These are phyloP conservation scores for Aspergillus sp. DNA, from an alignment of 2,329 filamentous ascomycete species.

Conservation along the genomic window DNA sequence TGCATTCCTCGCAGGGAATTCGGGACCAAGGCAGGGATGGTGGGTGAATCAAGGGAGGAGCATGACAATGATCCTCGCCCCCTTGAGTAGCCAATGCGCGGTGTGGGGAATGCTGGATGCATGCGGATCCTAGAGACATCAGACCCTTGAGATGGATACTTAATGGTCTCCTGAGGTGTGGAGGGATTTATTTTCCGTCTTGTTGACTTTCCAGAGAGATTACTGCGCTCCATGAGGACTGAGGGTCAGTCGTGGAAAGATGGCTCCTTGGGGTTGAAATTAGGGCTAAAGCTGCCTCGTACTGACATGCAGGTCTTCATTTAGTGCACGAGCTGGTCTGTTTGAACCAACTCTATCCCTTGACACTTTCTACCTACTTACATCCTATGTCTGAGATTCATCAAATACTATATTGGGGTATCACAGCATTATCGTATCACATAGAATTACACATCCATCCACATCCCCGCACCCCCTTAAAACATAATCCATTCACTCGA, in stretches of 20 bases:
- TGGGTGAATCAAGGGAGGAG: neutral
- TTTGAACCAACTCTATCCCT: too few relatives aligned
- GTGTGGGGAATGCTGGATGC: neutral
- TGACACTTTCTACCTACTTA: too few relatives aligned
- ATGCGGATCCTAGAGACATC: neutral
- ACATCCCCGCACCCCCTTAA: neutral
- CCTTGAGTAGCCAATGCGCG: neutral
- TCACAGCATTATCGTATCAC: too few relatives aligned
- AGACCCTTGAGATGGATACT: neutral
- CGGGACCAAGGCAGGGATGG: neutral
- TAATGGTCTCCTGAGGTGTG: neutral
- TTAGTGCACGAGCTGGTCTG: too few relatives aligned
- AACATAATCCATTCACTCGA: neutral
- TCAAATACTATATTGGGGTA: too few relatives aligned
- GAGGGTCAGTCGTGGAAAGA: too few relatives aligned
- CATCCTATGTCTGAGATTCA: too few relatives aligned
- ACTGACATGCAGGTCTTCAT: too few relatives aligned
- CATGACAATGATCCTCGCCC: neutral
- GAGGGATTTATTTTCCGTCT: neutral
- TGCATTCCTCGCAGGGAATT: neutral
- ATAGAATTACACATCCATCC: neutral
- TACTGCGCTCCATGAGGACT: neutral
- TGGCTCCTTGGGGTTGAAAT: neutral
- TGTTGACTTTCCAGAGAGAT: neutral
- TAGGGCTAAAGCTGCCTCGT: neutral